Base-by-base conservation (phyloP, 2,329 filamentous ascomycete species). In the Paraphaeosphaeria minitans region DNA sequence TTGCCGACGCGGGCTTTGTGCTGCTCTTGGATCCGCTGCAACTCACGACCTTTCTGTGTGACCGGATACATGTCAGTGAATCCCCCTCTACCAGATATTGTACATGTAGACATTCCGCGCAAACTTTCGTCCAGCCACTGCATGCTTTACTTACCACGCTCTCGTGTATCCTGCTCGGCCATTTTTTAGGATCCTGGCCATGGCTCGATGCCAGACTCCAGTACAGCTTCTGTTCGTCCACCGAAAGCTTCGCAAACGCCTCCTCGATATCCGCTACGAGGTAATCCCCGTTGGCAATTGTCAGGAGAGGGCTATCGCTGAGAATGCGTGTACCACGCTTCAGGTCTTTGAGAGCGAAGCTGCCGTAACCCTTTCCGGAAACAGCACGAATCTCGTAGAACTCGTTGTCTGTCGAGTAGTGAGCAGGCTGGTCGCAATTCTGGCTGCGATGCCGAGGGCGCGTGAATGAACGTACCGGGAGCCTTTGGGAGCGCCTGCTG, bases 281-380 rank as follows among this genome's bases (percentile, higher is more conserved):
- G 64, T 78, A 79, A 6, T 73, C 59, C 4, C 65, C 65, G 2
- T 64, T 66, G 14, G 70, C 57, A 4, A 77, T 60, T 56, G 75
- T 58, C 57, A 81, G 67, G 2, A 80, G 72, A 0, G 79, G 75
- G 1, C 59, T 29, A 51, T 81, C 80, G 27, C 68, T 68, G 13
- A 81, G 69, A 53, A 82, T 77, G 31, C 74, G 73, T 1, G 76
- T 77, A 13, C 79, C 78, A 22, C 63, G 67, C 33, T 69, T 55
- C 45, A 82, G 76, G 21, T 50, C n/a, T 9, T 61, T 57, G 4
- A 67, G 61, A 0, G 79, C 79, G 57, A 81, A 74, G 53, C 78
- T 74, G 49, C 79, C 80, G 31, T 78, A 73, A 21, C 80, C 80
- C 62, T 79, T 81, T 39, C 70, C 69, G 0, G 73, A 67, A 5